A percentile compares a stretch with the other conserved stretches of the same genome.
phyloP scores from a whole-genome alignment of 352 stramenopile species.

The Vaucheria bursata region DNA sequence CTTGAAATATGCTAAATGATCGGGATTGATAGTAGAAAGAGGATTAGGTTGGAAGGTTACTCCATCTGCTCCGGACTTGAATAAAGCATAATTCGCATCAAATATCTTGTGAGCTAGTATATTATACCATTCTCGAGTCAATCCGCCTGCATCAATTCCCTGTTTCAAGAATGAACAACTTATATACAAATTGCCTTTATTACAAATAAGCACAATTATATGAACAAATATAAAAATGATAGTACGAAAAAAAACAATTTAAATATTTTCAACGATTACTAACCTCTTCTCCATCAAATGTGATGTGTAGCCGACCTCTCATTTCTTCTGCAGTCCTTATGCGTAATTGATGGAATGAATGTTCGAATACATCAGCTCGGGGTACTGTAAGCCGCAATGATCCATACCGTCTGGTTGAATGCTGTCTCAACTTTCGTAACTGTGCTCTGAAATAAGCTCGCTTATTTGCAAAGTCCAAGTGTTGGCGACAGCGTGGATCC shows the following conservation, averaged over 20 bases:
- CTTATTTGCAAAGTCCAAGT: conserved; percentile 99
- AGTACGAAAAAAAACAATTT: no score
- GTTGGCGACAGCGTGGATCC: conserved; percentile 80
- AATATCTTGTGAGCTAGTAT: conserved; percentile 99
- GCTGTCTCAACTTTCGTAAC: conserved; percentile 60
- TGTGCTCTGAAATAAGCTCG: conserved; percentile 84
- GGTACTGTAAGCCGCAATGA: conserved; percentile 65
- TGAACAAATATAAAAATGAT: no score
- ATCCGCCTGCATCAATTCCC: conserved; percentile 94
- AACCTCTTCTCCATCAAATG: conserved; percentile 63
- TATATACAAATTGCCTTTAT: no score
- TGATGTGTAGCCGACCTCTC: conserved; percentile 90
- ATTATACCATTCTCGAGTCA: conserved; percentile 96
- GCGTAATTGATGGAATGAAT: conserved; percentile 94
- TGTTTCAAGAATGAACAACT: conserved; percentile 76
- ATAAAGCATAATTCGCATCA: conserved; percentile 99
- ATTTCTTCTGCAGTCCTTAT: conserved; percentile 92
- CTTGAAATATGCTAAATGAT: conserved; percentile 98
- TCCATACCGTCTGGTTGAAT: conserved; percentile 59
- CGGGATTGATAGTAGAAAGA: conserved; percentile 93
- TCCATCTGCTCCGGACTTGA: conserved; percentile 95
- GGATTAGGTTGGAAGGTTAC: conserved; percentile 98
- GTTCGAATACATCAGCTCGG: conserved; percentile 90
- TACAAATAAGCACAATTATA: no score
- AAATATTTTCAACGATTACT: not conserved